These are phyloP conservation scores for Melaleuca alternifolia DNA, from an alignment of 345 rosid species.

Conservation along the genomic window DNA sequence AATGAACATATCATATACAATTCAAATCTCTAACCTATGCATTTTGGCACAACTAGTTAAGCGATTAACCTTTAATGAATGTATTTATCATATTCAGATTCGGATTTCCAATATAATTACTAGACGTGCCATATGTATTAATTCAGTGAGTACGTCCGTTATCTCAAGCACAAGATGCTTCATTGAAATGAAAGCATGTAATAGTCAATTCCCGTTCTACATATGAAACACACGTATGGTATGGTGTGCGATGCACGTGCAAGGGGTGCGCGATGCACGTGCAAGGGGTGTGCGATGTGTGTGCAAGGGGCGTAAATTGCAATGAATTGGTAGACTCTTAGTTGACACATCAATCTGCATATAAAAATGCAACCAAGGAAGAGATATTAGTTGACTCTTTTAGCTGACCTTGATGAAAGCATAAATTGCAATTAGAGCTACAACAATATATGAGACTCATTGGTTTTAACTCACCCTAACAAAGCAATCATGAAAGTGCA, in stretches of 20 bases:
- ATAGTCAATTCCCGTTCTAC: background rate
- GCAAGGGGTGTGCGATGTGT: too few species aligned
- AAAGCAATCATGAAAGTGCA: slow-evolving; percentile 63
- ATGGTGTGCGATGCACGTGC: background rate
- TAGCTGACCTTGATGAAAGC: background rate
- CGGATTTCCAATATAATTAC: background rate
- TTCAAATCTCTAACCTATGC: background rate
- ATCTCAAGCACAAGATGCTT: background rate
- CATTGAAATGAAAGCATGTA: background rate
- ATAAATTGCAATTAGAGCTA: background rate
- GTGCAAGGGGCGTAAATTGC: background rate
- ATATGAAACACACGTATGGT: background rate
- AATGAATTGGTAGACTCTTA: background rate
- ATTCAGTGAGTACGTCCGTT: background rate
- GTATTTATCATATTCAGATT: background rate
- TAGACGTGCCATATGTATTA: background rate
- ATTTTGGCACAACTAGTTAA: background rate
- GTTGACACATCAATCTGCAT: background rate
- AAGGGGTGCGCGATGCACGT: too few species aligned
- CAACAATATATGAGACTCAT: background rate
- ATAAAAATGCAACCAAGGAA: background rate
- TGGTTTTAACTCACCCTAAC: slow-evolving; percentile 22
- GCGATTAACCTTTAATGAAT: background rate
- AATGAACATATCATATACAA: background rate
- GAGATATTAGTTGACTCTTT: background rate